Percentiles rank a stretch among this genome's conserved stretches.
These are phyloP conservation scores for Leccinum angustisporum DNA, from an alignment of 1,284 basidiomycete species.

Conservation along the genomic window DNA sequence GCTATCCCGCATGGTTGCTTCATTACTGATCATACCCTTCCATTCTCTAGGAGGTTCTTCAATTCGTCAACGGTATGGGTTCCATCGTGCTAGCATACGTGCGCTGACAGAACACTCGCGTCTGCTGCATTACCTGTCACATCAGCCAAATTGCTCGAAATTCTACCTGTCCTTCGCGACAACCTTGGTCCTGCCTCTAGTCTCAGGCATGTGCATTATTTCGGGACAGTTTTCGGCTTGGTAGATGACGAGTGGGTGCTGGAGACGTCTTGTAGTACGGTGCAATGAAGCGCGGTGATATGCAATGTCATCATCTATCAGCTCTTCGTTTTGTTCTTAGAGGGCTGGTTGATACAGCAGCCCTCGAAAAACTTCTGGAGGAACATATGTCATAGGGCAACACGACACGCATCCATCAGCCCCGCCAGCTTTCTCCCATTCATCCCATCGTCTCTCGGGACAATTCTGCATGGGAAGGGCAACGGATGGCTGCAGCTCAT, in stretches of 20 bases:
- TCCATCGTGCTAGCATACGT: neutral
- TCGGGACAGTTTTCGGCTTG: neutral
- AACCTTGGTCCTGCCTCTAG: neutral
- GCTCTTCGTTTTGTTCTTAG: neutral
- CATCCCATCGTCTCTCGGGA: too few species aligned
- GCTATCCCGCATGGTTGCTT: neutral
- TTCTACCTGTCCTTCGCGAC: neutral
- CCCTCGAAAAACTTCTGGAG: too few species aligned
- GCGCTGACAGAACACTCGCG: neutral
- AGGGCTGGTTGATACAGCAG: too few species aligned
- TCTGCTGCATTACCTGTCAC: neutral
- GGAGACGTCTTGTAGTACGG: neutral
- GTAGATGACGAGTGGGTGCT: neutral
- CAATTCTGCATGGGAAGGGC: too few species aligned
- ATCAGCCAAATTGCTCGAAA: neutral
- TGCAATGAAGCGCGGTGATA: neutral
- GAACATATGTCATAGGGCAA: too few species aligned
- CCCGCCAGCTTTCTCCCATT: too few species aligned
- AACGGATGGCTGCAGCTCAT: too few species aligned
- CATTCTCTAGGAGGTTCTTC: neutral
- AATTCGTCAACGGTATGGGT: neutral
- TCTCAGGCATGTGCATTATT: neutral
- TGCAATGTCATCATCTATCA: neutral
- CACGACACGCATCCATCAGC: too few species aligned
- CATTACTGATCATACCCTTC: neutral